These are phyloP conservation scores for Apophysomyces ossiformis DNA, from an alignment of 371 early-diverging fungal genomes.

Conservation along the genomic window DNA sequence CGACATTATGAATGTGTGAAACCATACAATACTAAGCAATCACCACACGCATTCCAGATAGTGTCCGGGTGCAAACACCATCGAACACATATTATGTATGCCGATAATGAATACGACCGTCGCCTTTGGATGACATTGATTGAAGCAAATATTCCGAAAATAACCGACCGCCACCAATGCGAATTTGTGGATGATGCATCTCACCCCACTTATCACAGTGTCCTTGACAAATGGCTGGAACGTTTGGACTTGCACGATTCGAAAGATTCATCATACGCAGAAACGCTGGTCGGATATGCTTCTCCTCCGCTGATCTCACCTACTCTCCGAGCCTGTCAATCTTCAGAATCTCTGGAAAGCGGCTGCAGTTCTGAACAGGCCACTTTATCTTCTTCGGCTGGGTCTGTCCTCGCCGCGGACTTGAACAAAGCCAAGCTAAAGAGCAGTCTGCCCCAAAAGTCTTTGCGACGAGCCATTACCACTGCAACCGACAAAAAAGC, in stretches of 20 bases:
- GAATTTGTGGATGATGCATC: conserved; percentile 9
- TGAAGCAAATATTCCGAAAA: conserved; percentile 12
- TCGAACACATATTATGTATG: conserved; percentile 22
- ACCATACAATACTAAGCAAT: conserved; percentile 16
- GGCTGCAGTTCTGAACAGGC: conserved; percentile 6
- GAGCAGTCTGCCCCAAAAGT: not conserved
- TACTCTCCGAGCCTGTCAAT: conserved; percentile 4
- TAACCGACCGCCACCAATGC: conserved; percentile 12
- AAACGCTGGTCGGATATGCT: conserved; percentile 3
- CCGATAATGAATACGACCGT: conserved; percentile 18
- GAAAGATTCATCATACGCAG: not conserved
- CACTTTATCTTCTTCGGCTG: not conserved
- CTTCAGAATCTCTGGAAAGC: conserved; percentile 1
- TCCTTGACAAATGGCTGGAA: conserved; percentile 40
- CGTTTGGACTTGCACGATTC: conserved; percentile 30
- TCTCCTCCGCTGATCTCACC: not conserved
- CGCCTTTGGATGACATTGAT: conserved; percentile 20
- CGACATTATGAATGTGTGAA: conserved; percentile 18
- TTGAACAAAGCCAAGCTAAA: not conserved
- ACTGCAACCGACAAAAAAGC: conserved; percentile 1
- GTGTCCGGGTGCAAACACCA: conserved; percentile 25
- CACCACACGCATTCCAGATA: conserved; percentile 20
- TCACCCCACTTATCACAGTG: conserved; percentile 15
- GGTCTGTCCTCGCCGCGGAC: not conserved
- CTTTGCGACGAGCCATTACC: conserved; percentile 7